phyloP scores from a whole-genome alignment of 441 rosid genomes.

The Daphne laureola region DNA sequence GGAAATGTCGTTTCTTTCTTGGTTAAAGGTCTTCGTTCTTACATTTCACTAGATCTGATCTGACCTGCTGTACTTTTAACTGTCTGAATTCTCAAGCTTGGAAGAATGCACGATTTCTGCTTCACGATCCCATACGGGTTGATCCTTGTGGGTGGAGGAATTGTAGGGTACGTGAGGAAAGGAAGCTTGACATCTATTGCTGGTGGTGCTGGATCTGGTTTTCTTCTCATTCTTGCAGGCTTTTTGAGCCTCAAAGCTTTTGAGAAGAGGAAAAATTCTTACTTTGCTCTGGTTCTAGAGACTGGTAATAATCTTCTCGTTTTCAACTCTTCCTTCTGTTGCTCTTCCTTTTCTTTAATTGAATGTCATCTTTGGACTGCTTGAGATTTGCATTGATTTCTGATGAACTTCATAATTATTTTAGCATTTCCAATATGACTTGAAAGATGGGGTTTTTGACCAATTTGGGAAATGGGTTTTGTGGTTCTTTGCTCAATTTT shows the following conservation, averaged over 20 bases:
- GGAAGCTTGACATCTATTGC: slow-evolving; percentile 72
- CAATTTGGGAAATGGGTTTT: too few relatives aligned
- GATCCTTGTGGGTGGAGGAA: slow-evolving; percentile 73
- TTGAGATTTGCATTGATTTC: not conserved
- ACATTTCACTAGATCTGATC: slow-evolving; percentile 18
- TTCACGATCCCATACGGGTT: slow-evolving; percentile 93
- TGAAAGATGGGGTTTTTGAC: too few relatives aligned
- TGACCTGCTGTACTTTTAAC: not conserved
- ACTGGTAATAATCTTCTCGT: slow-evolving; percentile 37
- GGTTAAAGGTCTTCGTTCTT: slow-evolving; percentile 1
- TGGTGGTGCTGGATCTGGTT: slow-evolving; percentile 77
- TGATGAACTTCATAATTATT: slow-evolving; percentile 14
- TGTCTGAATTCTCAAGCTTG: slow-evolving; percentile 13
- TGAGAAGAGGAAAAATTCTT: slow-evolving; percentile 56
- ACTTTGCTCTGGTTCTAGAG: slow-evolving; percentile 51
- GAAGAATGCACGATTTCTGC: slow-evolving; percentile 91
- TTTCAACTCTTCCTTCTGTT: slow-evolving; percentile 3
- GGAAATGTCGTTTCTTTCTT: not conserved
- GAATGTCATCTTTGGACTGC: too few relatives aligned
- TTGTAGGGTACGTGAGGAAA: slow-evolving; percentile 65
- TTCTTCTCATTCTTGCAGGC: slow-evolving; percentile 71
- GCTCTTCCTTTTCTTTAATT: not conserved
- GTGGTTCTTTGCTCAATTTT: too few relatives aligned
- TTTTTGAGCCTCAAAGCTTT: slow-evolving; percentile 80
- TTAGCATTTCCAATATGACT: not conserved